Base-by-base conservation (phyloP, 106 monocot species). In the Dendrobium catenatum region DNA sequence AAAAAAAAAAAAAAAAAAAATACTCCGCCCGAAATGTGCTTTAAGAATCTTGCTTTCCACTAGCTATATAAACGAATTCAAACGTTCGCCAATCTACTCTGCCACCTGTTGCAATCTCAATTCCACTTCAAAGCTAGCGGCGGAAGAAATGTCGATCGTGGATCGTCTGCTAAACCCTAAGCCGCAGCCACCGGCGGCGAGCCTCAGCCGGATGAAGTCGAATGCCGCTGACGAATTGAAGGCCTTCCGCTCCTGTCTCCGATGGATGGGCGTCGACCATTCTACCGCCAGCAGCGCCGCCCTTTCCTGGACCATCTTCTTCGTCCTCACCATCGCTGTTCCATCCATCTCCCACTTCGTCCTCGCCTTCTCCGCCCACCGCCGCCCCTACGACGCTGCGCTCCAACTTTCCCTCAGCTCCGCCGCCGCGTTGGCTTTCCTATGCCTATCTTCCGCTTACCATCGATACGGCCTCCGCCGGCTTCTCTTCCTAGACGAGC, bases 261-360 rank as follows among this genome's bases (percentile, higher is more conserved):
- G 87, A 40, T 96, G 91, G 89, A 85, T 93, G 88, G 93, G 89
- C 79, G 80, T 91, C 44, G 89, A 93, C 81, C 91, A 96, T 26
- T 84, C 84, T 26, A 85, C 19, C 29, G 1, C 55, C 4, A 47
- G 61, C 68, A 42, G 44, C 54, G 9, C 80, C 16, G 18, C 79
- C 18, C 0, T 93, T 9, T 91, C 96, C 1, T 96, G 96, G 91
- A 26, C 79, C 0, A 61, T 93, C n/a, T 96, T 96, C 82, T 13
- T 93, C 42, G 17, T 79, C n/a, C 72, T 93, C 20, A 82, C 82
- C 26, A 19, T 87, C 74, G 86, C 59, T 56, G 90, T 94, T 27
- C 96, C 94, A 4, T 44, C 49, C 26, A 22, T 82, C 16, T 90
- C 89, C 3, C 94, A 96, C 84, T 90, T 87, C 89, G 82, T 89